Evolutionary conservation across 768 basidiomycete genomes (phyloP).

Genomic region (Asterophora parasitica): DNA sequence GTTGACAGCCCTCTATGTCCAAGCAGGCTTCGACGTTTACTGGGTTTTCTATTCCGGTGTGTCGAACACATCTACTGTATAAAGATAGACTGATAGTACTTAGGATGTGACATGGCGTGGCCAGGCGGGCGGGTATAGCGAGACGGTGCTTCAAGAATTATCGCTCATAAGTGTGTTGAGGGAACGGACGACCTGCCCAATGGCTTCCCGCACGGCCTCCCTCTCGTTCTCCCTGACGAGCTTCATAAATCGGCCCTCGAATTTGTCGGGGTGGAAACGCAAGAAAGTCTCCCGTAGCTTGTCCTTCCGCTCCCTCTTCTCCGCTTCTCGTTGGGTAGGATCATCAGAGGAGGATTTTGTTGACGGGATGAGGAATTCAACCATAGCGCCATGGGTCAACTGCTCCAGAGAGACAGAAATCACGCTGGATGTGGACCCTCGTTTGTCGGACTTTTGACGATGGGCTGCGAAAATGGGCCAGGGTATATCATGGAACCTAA

Average conservation of each 20-base stretch:
- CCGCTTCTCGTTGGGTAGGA: conserved; percentile 15
- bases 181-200: conserved; percentile 58
- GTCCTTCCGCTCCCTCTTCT: conserved; percentile 51
- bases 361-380: conserved; percentile 49
- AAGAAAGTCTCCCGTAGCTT: conserved; percentile 63
- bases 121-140: neutral
- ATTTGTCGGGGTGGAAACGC: conserved; percentile 80
- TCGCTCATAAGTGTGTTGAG: conserved; percentile 52
- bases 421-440: conserved; percentile 7
- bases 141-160: conserved; percentile 6
- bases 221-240: conserved; percentile 42
- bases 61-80: neutral
- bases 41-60: neutral
- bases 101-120: neutral
- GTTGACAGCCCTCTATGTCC: too few relatives aligned
- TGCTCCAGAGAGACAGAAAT: conserved; percentile 35
- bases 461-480: conserved; percentile 56
- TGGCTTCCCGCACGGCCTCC: conserved; percentile 50
- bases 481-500: conserved; percentile 60
- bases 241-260: conserved; percentile 66
- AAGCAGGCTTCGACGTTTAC: too few relatives aligned
- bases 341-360: conserved; percentile 9
- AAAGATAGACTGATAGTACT: too few relatives aligned
- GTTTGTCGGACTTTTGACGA: conserved; percentile 18
- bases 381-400: conserved; percentile 50